Percentiles rank a stretch among this genome's conserved stretches.
Evolutionary conservation across 495 filamentous ascomycete species (phyloP).

Genomic region (Trichoderma parareesei): DNA sequence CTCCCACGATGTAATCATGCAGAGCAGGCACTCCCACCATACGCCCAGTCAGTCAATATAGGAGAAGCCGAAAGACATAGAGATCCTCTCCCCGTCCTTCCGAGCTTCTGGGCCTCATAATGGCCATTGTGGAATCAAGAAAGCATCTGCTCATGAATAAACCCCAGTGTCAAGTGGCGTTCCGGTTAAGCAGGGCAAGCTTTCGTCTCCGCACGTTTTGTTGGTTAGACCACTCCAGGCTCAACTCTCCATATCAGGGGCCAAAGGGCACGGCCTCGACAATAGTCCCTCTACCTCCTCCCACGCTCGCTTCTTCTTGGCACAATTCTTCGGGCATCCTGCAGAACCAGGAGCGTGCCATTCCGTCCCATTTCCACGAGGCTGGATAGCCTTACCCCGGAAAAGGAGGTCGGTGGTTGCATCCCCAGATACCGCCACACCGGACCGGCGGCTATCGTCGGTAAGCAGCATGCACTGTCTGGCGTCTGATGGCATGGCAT

Average conservation of each 20-base stretch:
- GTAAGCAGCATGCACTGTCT: conserved; percentile 3
- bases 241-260: no score
- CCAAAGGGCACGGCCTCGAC: not conserved
- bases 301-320: not conserved
- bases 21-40: no score
- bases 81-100: no score
- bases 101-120: no score
- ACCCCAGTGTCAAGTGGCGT: no score
- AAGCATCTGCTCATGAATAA: no score
- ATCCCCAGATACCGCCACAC: conserved; percentile 2
- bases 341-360: not conserved
- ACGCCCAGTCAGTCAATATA: no score
- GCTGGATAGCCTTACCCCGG: conserved; percentile 7
- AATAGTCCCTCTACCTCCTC: not conserved
- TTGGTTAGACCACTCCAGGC: no score
- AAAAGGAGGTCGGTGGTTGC: not conserved
- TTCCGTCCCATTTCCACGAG: not conserved
- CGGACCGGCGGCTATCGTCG: conserved; percentile 10
- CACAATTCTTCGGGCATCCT: not conserved
- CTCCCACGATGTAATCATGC: not conserved
- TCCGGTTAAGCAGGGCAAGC: no score
- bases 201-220: no score
- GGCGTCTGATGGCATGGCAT: conserved; percentile 3
- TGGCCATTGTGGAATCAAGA: no score
- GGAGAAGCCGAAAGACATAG: no score